Conservation (phyloP, 306 rosid species). For the Dalbergia cultrata region DNA sequence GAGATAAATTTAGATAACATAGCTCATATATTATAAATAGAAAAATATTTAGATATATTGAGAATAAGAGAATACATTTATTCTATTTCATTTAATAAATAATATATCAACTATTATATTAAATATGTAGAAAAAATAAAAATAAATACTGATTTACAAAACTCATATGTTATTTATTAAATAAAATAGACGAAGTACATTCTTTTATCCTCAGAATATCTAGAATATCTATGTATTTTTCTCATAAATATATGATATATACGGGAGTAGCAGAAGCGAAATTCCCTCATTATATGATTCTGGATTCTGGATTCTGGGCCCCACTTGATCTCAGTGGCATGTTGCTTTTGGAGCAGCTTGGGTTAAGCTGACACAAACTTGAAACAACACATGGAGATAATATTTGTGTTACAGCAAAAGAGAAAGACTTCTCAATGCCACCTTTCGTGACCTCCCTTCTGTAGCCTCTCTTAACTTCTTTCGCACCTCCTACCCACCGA, state of each 20-base stretch:
- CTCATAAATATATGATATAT: not conserved
- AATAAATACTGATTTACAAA: no score
- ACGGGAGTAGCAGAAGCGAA: constrained; percentile 6
- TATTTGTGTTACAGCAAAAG: constrained; percentile 42
- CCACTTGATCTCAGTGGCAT: constrained; percentile 50
- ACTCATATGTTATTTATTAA: no score
- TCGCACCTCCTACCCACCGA: not conserved
- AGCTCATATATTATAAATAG: no score
- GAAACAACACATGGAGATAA: constrained; percentile 39
- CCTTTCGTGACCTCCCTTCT: constrained; percentile 51
- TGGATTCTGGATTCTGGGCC: not conserved
- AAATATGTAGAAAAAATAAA: no score
- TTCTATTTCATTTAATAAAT: no score
- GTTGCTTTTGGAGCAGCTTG: constrained; percentile 49
- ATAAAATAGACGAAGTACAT: no score
- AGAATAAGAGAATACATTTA: no score
- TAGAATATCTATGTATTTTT: no score
- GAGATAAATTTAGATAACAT: no score
- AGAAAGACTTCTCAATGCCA: constrained; percentile 56
- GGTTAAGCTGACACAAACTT: constrained; percentile 47
- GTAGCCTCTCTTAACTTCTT: constrained; percentile 45
- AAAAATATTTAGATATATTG: no score
- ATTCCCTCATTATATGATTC: not conserved
- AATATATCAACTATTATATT: no score
- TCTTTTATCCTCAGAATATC: no score